These are phyloP conservation scores for Pestalotiopsis sp. DNA, from an alignment of 2,329 filamentous ascomycete genomes.

Conservation along the genomic window DNA sequence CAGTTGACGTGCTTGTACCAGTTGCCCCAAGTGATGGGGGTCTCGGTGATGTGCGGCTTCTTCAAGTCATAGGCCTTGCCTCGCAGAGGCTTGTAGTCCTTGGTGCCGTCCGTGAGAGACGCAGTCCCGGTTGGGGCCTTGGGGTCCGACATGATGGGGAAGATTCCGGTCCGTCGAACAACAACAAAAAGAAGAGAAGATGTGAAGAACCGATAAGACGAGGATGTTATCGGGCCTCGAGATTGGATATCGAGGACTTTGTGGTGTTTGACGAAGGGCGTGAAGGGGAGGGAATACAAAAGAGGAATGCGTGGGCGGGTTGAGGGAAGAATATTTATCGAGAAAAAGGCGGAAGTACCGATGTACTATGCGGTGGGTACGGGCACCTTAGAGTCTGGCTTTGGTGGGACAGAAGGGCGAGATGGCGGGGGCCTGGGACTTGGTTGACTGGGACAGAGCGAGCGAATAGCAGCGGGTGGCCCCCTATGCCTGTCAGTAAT, in stretches of 20 bases:
- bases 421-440: slow-evolving; percentile 9
- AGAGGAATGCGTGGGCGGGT: slow-evolving; percentile 6
- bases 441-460: neutral
- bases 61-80: slow-evolving; percentile 50
- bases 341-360: neutral
- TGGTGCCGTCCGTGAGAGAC: slow-evolving; percentile 55
- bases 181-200: neutral
- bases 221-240: slow-evolving; percentile 8
- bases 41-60: slow-evolving; percentile 86
- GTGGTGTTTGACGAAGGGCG: neutral
- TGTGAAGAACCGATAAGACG: neutral
- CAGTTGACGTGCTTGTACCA: slow-evolving; percentile 95
- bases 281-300: neutral
- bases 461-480: neutral
- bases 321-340: slow-evolving; percentile 14
- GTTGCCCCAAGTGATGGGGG: slow-evolving; percentile 78
- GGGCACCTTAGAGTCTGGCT: neutral
- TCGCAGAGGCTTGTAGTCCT: slow-evolving; percentile 56
- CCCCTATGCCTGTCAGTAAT: neutral
- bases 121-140: slow-evolving; percentile 38
- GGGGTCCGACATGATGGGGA: slow-evolving; percentile 32
- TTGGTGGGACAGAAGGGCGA: slow-evolving; percentile 10
- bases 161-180: neutral
- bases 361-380: slow-evolving; percentile 6
- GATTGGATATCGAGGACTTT: slow-evolving; percentile 8